A percentile compares a stretch with the other conserved stretches of the same genome.
phyloP scores from a whole-genome alignment of 2,329 filamentous ascomycete species.

The Bipolaris sorokiniana region DNA sequence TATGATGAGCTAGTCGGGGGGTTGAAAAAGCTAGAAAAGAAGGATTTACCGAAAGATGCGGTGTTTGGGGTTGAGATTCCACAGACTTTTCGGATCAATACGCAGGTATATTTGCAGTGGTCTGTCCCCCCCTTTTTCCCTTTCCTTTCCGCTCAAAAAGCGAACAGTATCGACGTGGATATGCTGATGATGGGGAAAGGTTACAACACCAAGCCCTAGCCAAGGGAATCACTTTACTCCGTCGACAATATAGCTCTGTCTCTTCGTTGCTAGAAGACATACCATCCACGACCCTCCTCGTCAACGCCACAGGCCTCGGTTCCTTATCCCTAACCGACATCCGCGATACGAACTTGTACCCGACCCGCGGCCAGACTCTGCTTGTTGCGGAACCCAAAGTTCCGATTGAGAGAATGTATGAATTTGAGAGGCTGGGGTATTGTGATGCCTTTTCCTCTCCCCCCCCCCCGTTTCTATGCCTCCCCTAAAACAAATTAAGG shows the following conservation, averaged over 20 bases:
- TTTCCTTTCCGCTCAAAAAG: no score
- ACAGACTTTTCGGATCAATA: conserved; percentile 49
- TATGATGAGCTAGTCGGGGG: conserved; percentile 52
- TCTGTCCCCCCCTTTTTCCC: conserved; percentile 17
- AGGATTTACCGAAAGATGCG: conserved; percentile 44
- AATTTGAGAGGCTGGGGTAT: conserved; percentile 23
- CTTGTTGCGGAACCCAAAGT: conserved; percentile 63
- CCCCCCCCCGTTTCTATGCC: no score
- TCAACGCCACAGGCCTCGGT: conserved; percentile 86
- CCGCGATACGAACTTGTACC: conserved; percentile 72
- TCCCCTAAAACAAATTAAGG: no score
- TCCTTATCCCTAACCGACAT: conserved; percentile 83
- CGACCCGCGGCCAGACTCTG: conserved; percentile 80
- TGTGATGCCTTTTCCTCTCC: background rate
- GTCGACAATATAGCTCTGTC: conserved; percentile 65
- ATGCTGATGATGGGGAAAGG: conserved; percentile 21
- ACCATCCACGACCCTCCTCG: conserved; percentile 69
- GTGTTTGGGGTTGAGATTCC: conserved; percentile 47
- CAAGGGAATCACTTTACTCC: conserved; percentile 66
- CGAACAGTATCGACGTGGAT: no score
- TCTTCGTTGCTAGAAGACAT: conserved; percentile 68
- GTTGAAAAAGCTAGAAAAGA: conserved; percentile 31
- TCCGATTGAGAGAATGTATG: conserved; percentile 50
- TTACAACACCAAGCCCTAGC: conserved; percentile 69
- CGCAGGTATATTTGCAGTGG: conserved; percentile 48